These are phyloP conservation scores for Sarocladium kiliense DNA, from an alignment of 2,329 filamentous ascomycete genomes.

Conservation along the genomic window DNA sequence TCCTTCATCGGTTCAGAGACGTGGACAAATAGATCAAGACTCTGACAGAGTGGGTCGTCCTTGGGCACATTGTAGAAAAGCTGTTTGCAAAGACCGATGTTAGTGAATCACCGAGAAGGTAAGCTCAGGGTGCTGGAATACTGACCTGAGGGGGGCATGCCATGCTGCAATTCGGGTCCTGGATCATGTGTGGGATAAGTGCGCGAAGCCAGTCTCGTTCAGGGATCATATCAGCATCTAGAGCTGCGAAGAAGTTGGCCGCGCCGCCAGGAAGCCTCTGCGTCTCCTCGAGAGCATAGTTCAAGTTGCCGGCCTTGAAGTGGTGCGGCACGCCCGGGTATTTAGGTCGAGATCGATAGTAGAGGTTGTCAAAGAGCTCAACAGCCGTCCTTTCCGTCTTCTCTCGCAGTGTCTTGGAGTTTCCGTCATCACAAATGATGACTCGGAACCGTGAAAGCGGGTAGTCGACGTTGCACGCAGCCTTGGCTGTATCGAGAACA, in stretches of 20 bases:
- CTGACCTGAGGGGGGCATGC: constrained; percentile 29
- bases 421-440: constrained; percentile 50
- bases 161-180: constrained; percentile 43
- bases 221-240: constrained; percentile 58
- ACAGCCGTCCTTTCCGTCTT: constrained; percentile 24
- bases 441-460: constrained; percentile 47
- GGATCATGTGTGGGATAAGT: constrained; percentile 39
- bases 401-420: constrained; percentile 33
- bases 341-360: constrained; percentile 37
- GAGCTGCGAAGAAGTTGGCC: constrained; percentile 44
- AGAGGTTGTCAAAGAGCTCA: constrained; percentile 33
- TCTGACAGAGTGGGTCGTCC: constrained; percentile 46
- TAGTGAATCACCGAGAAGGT: not conserved
- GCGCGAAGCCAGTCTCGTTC: constrained; percentile 47
- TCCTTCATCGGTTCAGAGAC: constrained; percentile 31
- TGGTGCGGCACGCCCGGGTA: constrained; percentile 32
- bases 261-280: constrained; percentile 33
- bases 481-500: constrained; percentile 51
- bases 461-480: constrained; percentile 50
- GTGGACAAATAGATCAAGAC: constrained; percentile 40
- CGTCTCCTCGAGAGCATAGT: constrained; percentile 40
- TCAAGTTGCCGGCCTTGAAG: constrained; percentile 54
- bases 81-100: constrained; percentile 20
- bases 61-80: constrained; percentile 50
- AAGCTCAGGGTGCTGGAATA: not conserved